These are phyloP conservation scores for Moelleriella libera DNA, from an alignment of 2,329 filamentous ascomycete genomes.

Conservation along the genomic window DNA sequence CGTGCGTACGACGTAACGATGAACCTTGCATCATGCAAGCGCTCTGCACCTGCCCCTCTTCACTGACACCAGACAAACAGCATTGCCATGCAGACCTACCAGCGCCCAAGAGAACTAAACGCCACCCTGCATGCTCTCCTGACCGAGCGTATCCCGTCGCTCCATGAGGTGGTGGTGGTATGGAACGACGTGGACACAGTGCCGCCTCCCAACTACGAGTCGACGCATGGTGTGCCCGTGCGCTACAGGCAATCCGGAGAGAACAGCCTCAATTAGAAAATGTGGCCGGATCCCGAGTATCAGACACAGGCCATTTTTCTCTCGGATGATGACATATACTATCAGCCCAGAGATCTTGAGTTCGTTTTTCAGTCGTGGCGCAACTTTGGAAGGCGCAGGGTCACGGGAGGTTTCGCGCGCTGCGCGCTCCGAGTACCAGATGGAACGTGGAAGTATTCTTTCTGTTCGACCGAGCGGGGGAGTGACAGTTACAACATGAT, in stretches of 20 bases:
- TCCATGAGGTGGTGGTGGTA: constrained; percentile 21
- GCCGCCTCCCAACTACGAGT: constrained; percentile 14
- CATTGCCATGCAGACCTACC: constrained; percentile 22
- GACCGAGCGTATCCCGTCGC: constrained; percentile 17
- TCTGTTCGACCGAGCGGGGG: constrained; percentile 13
- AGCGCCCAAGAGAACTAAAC: constrained; percentile 19
- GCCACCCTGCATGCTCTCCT: constrained; percentile 15
- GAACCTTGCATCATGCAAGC: not conserved
- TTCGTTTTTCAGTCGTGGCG: constrained; percentile 27
- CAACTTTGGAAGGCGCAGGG: constrained; percentile 18
- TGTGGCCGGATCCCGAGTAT: constrained; percentile 20
- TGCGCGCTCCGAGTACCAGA: constrained; percentile 12
- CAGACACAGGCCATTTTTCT: constrained; percentile 23
- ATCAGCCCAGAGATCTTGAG: constrained; percentile 21
- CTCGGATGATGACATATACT: constrained; percentile 25
- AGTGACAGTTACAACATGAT: constrained; percentile 20
- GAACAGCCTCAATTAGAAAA: constrained; percentile 23
- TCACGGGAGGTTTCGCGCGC: constrained; percentile 22
- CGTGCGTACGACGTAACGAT: constrained; percentile 6
- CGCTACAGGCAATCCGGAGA: constrained; percentile 17
- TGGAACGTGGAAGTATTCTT: constrained; percentile 16
- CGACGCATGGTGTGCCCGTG: constrained; percentile 16
- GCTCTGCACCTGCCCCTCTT: too few relatives aligned
- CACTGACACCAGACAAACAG: constrained; percentile 7
- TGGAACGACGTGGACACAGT: constrained; percentile 20